Evolutionary conservation across 176 grass and related monocot genomes (phyloP).

Genomic region (Zea luxurians): DNA sequence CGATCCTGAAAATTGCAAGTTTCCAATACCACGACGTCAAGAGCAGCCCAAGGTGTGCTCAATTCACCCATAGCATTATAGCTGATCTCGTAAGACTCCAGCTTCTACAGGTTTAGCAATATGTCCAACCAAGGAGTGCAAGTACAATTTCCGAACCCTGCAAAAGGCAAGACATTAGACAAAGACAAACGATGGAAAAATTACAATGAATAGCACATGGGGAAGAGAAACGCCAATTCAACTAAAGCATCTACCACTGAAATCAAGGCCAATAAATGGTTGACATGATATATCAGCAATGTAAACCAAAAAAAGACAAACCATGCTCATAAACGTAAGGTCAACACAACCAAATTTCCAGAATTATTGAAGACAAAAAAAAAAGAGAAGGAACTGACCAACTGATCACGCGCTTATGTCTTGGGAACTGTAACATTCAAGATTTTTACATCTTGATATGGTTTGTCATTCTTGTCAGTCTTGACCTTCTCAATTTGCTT

Average conservation of each 20-base stretch:
- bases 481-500: slow-evolving; percentile 95
- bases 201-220: background rate
- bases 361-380: background rate
- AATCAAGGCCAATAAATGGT: background rate
- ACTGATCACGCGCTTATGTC: slow-evolving; percentile 39
- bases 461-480: slow-evolving; percentile 93
- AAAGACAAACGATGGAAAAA: background rate
- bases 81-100: background rate
- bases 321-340: background rate
- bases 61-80: background rate
- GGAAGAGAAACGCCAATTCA: background rate
- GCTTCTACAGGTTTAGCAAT: background rate
- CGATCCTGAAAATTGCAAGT: background rate
- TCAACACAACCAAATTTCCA: background rate
- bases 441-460: slow-evolving; percentile 98
- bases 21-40: background rate
- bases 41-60: background rate
- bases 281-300: background rate
- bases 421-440: slow-evolving; percentile 98
- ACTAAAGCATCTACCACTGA: background rate
- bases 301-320: background rate
- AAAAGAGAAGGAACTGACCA: slow-evolving; percentile 2
- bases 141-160: slow-evolving; percentile 19
- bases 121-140: background rate
- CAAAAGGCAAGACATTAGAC: background rate